Evolutionary conservation across 495 filamentous ascomycete species (phyloP).

Genomic region (Staphylotrichum longicolle): DNA sequence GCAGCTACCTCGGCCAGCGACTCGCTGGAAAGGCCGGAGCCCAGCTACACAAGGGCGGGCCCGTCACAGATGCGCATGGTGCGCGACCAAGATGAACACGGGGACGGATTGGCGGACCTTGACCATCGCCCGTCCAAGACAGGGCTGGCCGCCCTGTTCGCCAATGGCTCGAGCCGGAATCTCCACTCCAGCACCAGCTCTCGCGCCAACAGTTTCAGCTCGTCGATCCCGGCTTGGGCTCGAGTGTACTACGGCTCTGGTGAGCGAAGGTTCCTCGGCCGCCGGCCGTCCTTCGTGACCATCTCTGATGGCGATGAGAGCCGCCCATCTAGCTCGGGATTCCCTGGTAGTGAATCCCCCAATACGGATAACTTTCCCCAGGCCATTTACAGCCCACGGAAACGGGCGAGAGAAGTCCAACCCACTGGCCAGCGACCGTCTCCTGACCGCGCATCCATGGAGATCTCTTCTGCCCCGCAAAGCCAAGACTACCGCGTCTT

Average conservation of each 20-base stretch:
- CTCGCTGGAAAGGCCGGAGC: conserved; percentile 40
- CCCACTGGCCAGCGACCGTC: conserved; percentile 22
- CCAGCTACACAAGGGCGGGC: conserved; percentile 37
- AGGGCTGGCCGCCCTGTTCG: conserved; percentile 42
- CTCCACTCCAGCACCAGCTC: conserved; percentile 50
- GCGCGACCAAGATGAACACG: conserved; percentile 54
- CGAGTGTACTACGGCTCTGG: conserved; percentile 57
- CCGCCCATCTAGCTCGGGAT: conserved; percentile 40
- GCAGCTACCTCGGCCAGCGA: conserved; percentile 35
- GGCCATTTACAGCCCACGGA: conserved; percentile 52
- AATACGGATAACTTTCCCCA: conserved; percentile 48
- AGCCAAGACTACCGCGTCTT: conserved; percentile 29
- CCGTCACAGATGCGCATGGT: conserved; percentile 37
- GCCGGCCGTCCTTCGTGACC: conserved; percentile 38
- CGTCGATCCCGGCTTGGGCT: conserved; percentile 64
- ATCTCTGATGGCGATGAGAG: conserved; percentile 44
- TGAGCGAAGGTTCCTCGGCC: conserved; percentile 47
- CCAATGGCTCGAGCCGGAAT: conserved; percentile 45
- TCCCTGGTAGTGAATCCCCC: conserved; percentile 41
- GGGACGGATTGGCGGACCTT: conserved; percentile 54
- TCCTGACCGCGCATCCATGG: conserved; percentile 33
- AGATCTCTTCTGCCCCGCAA: conserved; percentile 31
- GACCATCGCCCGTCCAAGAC: conserved; percentile 47
- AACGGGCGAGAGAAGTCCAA: conserved; percentile 43
- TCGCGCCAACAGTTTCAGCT: conserved; percentile 54